Base-by-base conservation (phyloP, 495 filamentous ascomycete genomes). In the Thermothielavioides terrestris region DNA sequence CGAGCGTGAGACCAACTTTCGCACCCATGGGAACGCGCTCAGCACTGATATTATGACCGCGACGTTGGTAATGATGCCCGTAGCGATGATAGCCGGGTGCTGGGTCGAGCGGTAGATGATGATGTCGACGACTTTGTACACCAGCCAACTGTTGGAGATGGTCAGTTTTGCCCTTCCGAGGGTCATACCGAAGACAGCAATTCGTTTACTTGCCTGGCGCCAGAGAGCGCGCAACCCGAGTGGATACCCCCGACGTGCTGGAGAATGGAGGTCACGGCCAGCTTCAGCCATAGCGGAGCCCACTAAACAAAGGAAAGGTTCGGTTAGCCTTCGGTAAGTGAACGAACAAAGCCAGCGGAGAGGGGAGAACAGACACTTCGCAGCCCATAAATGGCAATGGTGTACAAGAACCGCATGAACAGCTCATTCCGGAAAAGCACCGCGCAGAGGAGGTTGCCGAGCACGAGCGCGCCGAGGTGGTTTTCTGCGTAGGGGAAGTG, bases 241-340 rank as follows among this genome's bases (percentile, higher is more conserved):
- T 72, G 69, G 28, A 72, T 70, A 35, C 69, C 69, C 23, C 69
- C 69, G 30, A 72, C 66, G 45, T 72, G 69, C 52, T 72, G 69
- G 42, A 72, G 45, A 32, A 69, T 50, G 8, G 69, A 72, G 2
- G 66, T 69, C 10, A 60, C 68, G 6, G 54, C 68, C 1, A 61
- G 14, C 62, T 72, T 72, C 49, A 72, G 27, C 42, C 56, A 45
- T 34, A 67, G 0, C 6, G 69, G 69, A 15, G 69, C 69, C 69
- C 69, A 72, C 69, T 70, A 48, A n/a, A 28, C 37, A 25, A 50
- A 22, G 9, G 11, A 4, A 2, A 30, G 37, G 11, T 14, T 17
- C 42, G 9, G 53, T 64, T 39, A 64, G 30, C 28, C 7, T 21
- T 9, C n/a, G 4, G 36, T 46, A 34, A 21, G 28, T 25, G 22